Evolutionary conservation across 2,329 filamentous ascomycete species (phyloP).

Genomic region (Cercospora sojina): DNA sequence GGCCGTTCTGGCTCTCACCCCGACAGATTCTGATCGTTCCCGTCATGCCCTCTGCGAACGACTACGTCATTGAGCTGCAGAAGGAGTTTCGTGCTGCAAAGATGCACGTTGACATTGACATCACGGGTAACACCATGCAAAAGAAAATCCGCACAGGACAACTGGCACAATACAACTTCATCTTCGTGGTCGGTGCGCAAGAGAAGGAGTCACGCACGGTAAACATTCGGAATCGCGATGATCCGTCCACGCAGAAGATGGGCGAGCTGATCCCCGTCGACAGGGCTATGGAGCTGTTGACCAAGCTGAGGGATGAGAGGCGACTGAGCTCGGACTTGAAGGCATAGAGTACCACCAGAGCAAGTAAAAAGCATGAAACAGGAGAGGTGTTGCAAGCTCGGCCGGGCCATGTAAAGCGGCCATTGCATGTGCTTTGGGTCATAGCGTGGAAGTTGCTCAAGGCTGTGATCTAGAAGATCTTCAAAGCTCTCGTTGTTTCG

Average conservation of each 20-base stretch:
- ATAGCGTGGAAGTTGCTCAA: background rate
- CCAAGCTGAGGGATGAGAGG: conserved; percentile 47
- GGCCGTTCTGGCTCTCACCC: conserved; percentile 87
- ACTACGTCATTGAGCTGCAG: conserved; percentile 75
- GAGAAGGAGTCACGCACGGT: conserved; percentile 60
- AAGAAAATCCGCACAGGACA: conserved; percentile 87
- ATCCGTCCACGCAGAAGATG: conserved; percentile 61
- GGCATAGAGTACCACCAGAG: conserved; percentile 4
- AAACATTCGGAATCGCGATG: conserved; percentile 65
- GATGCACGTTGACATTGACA: conserved; percentile 70
- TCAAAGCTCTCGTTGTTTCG: background rate
- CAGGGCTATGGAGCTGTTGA: conserved; percentile 57
- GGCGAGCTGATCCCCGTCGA: conserved; percentile 62
- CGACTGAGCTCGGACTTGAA: conserved; percentile 28
- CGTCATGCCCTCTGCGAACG: conserved; percentile 68
- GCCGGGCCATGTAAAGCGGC: background rate
- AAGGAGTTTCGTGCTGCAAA: conserved; percentile 61
- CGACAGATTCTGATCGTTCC: conserved; percentile 77
- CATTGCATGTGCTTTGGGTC: background rate
- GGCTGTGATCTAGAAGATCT: background rate
- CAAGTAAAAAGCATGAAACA: background rate
- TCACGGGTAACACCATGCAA: conserved; percentile 76
- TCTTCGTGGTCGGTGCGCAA: conserved; percentile 67
- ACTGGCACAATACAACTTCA: conserved; percentile 79
- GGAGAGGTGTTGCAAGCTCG: background rate